These are phyloP conservation scores for Pseudophaeomoniella oleicola DNA, from an alignment of 2,329 filamentous ascomycete genomes.

Conservation along the genomic window DNA sequence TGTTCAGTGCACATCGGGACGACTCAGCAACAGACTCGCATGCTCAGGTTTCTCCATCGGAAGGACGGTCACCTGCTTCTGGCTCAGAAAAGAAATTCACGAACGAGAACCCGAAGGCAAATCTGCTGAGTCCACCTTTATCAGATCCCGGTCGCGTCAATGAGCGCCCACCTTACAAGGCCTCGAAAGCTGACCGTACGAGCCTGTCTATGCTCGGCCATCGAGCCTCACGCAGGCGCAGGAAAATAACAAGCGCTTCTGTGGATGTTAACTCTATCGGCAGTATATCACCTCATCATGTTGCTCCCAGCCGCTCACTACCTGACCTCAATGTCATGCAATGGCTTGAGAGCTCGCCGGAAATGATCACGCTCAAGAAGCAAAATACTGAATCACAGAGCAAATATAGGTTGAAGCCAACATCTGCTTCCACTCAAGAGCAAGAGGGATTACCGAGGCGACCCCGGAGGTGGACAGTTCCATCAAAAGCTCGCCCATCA, in stretches of 20 bases:
- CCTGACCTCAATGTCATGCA: not conserved
- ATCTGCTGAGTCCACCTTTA: constrained; percentile 1
- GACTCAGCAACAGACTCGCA: too few relatives aligned
- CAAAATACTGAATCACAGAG: not conserved
- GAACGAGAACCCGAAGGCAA: too few relatives aligned
- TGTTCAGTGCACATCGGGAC: too few relatives aligned
- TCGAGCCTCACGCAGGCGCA: not conserved
- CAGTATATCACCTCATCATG: not conserved
- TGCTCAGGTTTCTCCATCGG: too few relatives aligned
- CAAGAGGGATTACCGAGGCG: not conserved
- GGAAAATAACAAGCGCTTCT: not conserved
- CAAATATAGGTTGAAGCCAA: not conserved
- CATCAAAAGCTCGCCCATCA: not conserved
- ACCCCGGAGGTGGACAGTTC: constrained; percentile 1
- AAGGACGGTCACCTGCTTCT: too few relatives aligned
- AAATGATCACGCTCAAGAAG: not conserved
- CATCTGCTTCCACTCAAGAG: not conserved
- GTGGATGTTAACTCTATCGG: not conserved
- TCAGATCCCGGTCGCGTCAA: constrained; percentile 2
- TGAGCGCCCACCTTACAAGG: not conserved
- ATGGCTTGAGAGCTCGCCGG: not conserved
- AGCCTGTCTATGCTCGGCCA: not conserved
- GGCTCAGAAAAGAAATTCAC: too few relatives aligned
- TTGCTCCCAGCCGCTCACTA: not conserved
- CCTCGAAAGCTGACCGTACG: not conserved